Conservation (phyloP, 2,329 filamentous ascomycete species). For the Dothistroma septosporum region DNA sequence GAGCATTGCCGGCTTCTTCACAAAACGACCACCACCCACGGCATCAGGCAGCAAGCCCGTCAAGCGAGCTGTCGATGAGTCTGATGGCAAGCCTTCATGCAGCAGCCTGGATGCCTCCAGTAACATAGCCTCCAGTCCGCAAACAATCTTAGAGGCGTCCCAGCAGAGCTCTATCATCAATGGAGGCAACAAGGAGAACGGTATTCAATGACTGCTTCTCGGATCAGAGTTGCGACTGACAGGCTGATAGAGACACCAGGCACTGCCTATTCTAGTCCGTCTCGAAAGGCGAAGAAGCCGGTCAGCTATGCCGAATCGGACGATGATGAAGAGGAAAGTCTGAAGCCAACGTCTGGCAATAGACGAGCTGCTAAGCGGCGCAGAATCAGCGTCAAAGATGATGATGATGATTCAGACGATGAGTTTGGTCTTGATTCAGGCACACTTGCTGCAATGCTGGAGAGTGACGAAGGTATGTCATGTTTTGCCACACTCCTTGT, state of each 20-base stretch:
- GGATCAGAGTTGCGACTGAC: constrained; percentile 39
- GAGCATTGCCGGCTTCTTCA: constrained; percentile 77
- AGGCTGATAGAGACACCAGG: constrained; percentile 43
- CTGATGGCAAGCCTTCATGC: constrained; percentile 28
- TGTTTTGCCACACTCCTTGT: constrained; percentile 1
- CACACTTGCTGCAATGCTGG: constrained; percentile 50
- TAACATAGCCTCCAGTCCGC: constrained; percentile 20
- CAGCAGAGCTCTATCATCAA: constrained; percentile 51
- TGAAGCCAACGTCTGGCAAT: constrained; percentile 51
- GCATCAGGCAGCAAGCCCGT: constrained; percentile 43
- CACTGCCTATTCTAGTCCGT: constrained; percentile 63
- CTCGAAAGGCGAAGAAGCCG: constrained; percentile 65
- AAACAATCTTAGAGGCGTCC: constrained; percentile 24
- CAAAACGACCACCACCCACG: constrained; percentile 49
- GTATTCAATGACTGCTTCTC: constrained; percentile 30
- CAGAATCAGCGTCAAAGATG: constrained; percentile 60
- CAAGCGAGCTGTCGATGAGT: constrained; percentile 31
- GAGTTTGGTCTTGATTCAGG: constrained; percentile 59
- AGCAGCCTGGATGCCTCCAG: constrained; percentile 27
- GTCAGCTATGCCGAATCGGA: constrained; percentile 81
- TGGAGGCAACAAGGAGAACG: constrained; percentile 52
- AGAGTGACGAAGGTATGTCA: constrained; percentile 58
- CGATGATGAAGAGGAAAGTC: constrained; percentile 68
- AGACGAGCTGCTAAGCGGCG: constrained; percentile 53
- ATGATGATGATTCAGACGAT: constrained; percentile 63